Evolutionary conservation across 1,284 basidiomycete genomes (phyloP), one percentile per base, ranked within the genome.

Genomic region (Volvariella volvacea): DNA sequence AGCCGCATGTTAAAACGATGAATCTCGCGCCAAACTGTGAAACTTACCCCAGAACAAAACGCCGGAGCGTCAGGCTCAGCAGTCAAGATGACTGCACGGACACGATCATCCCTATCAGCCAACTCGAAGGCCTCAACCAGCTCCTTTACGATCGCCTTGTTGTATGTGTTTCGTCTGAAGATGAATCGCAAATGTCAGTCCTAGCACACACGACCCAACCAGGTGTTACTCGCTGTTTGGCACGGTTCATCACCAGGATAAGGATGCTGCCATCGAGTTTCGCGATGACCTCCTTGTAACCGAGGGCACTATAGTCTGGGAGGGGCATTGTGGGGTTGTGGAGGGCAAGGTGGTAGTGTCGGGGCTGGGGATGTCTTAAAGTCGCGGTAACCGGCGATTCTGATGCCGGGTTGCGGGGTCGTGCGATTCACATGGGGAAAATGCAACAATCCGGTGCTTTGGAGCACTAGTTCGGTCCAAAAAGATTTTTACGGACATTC

Each of bases 11-110:
- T 15, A 25, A 33, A 30, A 16, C n/a, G 22, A 45, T 42, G 15
- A n/a, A 7, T n/a, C 14, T 36, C 19, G 34, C n/a, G 15, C 34
- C 4, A 36, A 20, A 36, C 15, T 6, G 8, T 19, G 33, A 33
- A 43, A 32, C 67, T 43, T 58, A 77, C 76, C 1, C 77, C 77
- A 30, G 76, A 68, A 51, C 77, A 78, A 50, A 65, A 80, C 0
- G 74, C 75, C 17, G 72, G 65, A 0, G 75, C 71, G 9, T 61
- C 67, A 34, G 61, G 68, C 39, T 78, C 75, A 1, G 76, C 71
- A 2, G 73, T 77, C 33, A 78, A 52, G 20, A 78, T 61, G 16
- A 78, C 67, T 0, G 65, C 76, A 19, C 70, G 65, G 30, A 78
- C 68, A 30, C 70, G 66, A 49, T 79, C 75, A 48, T 78, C 76